A percentile compares a stretch with the other conserved stretches of the same genome.
These are phyloP conservation scores for Paraphoma sp. DNA, from an alignment of 2,329 filamentous ascomycete genomes.

Conservation along the genomic window DNA sequence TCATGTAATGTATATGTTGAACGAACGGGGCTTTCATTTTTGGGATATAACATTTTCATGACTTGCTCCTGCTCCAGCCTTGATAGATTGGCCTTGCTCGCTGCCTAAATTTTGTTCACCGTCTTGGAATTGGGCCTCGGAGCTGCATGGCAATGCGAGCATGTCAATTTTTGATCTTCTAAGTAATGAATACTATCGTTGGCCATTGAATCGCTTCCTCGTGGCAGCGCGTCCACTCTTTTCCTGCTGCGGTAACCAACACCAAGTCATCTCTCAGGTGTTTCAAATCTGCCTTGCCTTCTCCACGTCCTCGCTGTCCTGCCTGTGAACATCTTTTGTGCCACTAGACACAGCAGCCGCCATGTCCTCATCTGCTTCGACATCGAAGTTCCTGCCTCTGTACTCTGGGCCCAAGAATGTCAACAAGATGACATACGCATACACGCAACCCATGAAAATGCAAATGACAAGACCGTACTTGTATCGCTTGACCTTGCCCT, in stretches of 20 bases:
- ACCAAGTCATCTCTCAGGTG: too few relatives aligned
- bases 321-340: conserved; percentile 11
- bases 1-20: neutral
- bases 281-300: conserved; percentile 7
- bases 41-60: too few relatives aligned
- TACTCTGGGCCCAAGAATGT: conserved; percentile 67
- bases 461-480: conserved; percentile 83
- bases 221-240: too few relatives aligned
- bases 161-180: too few relatives aligned
- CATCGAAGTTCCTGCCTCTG: conserved; percentile 45
- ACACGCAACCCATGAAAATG: conserved; percentile 91
- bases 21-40: neutral
- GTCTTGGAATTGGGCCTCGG: too few relatives aligned
- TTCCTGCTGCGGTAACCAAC: too few relatives aligned
- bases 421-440: conserved; percentile 65
- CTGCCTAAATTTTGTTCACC: too few relatives aligned
- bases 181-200: too few relatives aligned
- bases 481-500: conserved; percentile 43
- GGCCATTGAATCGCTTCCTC: too few relatives aligned
- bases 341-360: conserved; percentile 24
- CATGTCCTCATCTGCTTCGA: conserved; percentile 43
- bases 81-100: too few relatives aligned
- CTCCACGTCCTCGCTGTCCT: conserved; percentile 14
- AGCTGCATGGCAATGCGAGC: too few relatives aligned
- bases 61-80: too few relatives aligned